Conservation (phyloP, 2,329 filamentous ascomycete species). For the Xylariaceae sp. region DNA sequence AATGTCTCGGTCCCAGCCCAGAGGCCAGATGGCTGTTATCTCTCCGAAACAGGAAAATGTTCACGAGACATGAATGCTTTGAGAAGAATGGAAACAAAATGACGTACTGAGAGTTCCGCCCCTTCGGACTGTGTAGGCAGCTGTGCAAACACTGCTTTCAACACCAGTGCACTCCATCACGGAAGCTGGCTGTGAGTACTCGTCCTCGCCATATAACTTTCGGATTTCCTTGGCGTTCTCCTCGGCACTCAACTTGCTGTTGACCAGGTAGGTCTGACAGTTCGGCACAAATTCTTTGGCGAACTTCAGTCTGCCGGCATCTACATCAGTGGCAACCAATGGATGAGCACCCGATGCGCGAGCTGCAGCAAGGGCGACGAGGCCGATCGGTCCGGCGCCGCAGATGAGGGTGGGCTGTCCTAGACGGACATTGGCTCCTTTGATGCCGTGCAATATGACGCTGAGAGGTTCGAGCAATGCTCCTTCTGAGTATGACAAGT, state of each 20-base stretch:
- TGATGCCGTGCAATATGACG: constrained; percentile 60
- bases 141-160: constrained; percentile 59
- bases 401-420: constrained; percentile 55
- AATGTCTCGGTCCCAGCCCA: constrained; percentile 13
- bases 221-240: constrained; percentile 51
- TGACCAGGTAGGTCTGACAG: constrained; percentile 51
- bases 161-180: constrained; percentile 65
- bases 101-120: constrained; percentile 50
- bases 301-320: constrained; percentile 52
- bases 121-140: constrained; percentile 51
- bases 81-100: too few relatives aligned
- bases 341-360: constrained; percentile 60
- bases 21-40: neutral
- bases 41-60: constrained; percentile 4
- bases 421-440: constrained; percentile 47
- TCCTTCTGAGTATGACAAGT: constrained; percentile 53
- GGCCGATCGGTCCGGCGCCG: constrained; percentile 61
- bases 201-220: constrained; percentile 45
- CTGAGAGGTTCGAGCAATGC: constrained; percentile 62
- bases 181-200: constrained; percentile 55
- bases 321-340: constrained; percentile 60
- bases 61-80: constrained; percentile 7
- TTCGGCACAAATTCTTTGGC: constrained; percentile 54
- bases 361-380: constrained; percentile 54
- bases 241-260: constrained; percentile 40